These are phyloP conservation scores for Pistacia vera DNA, from an alignment of 345 rosid genomes.

Conservation along the genomic window DNA sequence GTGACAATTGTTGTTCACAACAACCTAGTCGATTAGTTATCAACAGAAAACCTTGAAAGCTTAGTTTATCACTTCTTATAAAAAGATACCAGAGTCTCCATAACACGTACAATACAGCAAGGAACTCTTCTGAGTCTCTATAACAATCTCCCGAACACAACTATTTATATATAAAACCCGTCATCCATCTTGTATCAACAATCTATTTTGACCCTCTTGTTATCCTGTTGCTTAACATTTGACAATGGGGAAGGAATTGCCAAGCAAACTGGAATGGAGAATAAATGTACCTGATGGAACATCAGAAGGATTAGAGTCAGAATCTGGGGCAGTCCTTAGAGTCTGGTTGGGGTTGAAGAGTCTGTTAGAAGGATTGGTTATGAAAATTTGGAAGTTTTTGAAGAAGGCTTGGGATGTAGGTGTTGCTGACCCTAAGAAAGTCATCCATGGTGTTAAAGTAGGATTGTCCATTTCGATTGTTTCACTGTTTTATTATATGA, in stretches of 20 bases:
- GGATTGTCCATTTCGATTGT: constrained; percentile 71
- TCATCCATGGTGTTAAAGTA: constrained; percentile 65
- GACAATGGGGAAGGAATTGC: constrained; percentile 37
- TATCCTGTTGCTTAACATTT: not conserved
- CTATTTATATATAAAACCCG: not conserved
- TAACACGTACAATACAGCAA: too few relatives aligned
- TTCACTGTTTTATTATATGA: constrained; percentile 68
- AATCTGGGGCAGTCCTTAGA: constrained; percentile 25
- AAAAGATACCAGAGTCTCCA: not conserved
- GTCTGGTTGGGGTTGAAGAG: constrained; percentile 33
- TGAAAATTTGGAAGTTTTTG: constrained; percentile 31
- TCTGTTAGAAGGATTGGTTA: constrained; percentile 26
- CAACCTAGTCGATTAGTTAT: not conserved
- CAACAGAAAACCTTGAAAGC: not conserved
- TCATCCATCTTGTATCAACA: constrained; percentile 7
- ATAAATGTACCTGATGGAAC: constrained; percentile 45
- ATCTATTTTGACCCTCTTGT: not conserved
- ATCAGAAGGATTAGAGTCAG: constrained; percentile 32
- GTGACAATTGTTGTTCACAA: not conserved
- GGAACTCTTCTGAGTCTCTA: too few relatives aligned
- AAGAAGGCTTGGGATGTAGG: constrained; percentile 61
- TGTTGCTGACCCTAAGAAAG: constrained; percentile 65
- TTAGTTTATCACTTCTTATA: not conserved
- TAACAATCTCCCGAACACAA: not conserved
- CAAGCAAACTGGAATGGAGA: constrained; percentile 59